Conservation (phyloP, 768 basidiomycete genomes). For the Ramaria sp. region DNA sequence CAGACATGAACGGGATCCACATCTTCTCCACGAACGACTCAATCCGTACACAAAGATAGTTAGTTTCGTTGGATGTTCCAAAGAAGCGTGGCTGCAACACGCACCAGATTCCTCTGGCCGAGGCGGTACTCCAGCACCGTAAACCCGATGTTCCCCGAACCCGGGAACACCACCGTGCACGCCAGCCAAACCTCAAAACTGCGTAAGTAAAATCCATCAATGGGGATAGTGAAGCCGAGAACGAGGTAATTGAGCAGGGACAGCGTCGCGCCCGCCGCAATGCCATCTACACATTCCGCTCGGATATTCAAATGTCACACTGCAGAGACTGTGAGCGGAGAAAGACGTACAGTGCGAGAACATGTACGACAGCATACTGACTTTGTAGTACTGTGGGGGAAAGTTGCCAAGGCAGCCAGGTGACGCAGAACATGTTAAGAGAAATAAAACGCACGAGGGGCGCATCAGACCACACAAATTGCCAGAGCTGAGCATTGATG, state of each 20-base stretch:
- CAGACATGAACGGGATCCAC: conserved; percentile 71
- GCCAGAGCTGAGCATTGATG: conserved; percentile 69
- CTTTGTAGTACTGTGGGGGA: conserved; percentile 51
- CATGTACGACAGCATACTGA: conserved; percentile 54
- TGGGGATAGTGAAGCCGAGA: conserved; percentile 47
- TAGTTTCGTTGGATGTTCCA: background rate
- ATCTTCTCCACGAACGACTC: conserved; percentile 47
- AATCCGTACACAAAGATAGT: conserved; percentile 12
- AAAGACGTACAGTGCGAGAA: conserved; percentile 31
- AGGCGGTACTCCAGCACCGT: conserved; percentile 62
- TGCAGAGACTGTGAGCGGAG: too few relatives aligned
- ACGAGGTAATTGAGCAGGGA: conserved; percentile 63
- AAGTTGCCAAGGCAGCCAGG: background rate
- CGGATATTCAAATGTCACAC: background rate
- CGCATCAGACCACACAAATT: conserved; percentile 65
- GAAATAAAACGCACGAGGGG: conserved; percentile 32
- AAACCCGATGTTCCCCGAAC: conserved; percentile 56
- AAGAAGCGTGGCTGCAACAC: background rate
- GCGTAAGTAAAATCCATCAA: conserved; percentile 65
- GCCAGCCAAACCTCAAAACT: conserved; percentile 69
- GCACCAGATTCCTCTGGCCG: conserved; percentile 37
- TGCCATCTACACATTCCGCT: conserved; percentile 30
- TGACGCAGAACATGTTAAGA: background rate
- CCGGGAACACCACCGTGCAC: conserved; percentile 61
- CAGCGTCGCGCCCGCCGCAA: conserved; percentile 52